Evolutionary conservation across 2,329 filamentous ascomycete genomes (phyloP), one percentile per base, ranked within the genome.

Genomic region (Bipolaris oryzae): DNA sequence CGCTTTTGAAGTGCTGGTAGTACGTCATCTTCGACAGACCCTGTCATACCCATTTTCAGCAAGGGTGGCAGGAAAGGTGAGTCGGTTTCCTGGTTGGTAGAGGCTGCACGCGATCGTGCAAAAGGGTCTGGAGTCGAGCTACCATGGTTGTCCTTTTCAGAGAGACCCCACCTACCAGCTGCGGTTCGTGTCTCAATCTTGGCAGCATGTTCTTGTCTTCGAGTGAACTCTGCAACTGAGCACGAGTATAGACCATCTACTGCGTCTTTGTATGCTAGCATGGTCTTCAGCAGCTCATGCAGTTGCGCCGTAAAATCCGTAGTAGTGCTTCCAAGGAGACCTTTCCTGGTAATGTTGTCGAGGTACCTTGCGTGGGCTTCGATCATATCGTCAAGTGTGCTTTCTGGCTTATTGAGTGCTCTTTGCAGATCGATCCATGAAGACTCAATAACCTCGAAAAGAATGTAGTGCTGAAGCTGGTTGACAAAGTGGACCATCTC

Each of bases 401-500:
- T 93, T 64, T 91, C 90, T 13, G 94, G 91, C 73, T 90, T 92
- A 53, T 85, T 87, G 60, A 98, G 89, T 31, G 90, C 89, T 25
- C 86, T 85, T 75, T 97, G 91, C 2, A 99, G 84, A 71, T 94
- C 89, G 60, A 91, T 90, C 96, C 95, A 99, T 46, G 91, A 95
- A 34, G 91, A 89, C 76, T 99, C 95, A 67, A 99, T 98, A 66
- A 99, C 95, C 76, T 99, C 95, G 71, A 98, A 99, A 9, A 99
- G 83, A 66, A 99, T 97, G 76, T 99, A 99, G 79, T 98, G 97
- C 76, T 99, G 95, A 13, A 99, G 84, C 77, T 99, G 95, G 62
- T 92, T 92, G 70, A 98, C 89, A 72, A 99, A 98, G 75, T 99
- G 96, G 15, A 98, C 91, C 95, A 99, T 99, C 77, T 99, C 96